These are phyloP conservation scores for Ceratocystis alfenasii DNA, from an alignment of 2,329 filamentous ascomycete genomes.

Conservation along the genomic window DNA sequence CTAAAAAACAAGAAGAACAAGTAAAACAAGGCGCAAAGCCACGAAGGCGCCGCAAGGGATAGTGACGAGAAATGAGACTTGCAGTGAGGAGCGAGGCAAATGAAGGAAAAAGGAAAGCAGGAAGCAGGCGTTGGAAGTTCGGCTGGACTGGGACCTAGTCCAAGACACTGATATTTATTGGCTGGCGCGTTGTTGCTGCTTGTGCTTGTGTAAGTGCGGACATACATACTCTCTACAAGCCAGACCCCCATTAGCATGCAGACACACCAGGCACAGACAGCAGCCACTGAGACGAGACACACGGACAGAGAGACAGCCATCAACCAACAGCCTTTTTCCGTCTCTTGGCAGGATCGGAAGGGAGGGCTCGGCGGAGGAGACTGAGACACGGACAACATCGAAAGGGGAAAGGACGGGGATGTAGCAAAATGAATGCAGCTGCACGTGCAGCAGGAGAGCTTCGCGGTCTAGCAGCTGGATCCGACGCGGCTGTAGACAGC, in stretches of 20 bases:
- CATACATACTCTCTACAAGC: too few relatives aligned
- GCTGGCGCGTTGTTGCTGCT: too few relatives aligned
- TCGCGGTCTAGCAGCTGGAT: too few relatives aligned
- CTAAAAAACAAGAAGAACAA: not conserved
- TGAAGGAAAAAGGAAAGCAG: not conserved
- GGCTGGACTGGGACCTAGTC: not conserved
- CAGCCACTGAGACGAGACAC: too few relatives aligned
- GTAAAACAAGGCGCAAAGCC: constrained; percentile 5
- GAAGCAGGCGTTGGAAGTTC: not conserved
- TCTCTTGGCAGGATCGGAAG: constrained; percentile 10
- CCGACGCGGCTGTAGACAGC: too few relatives aligned
- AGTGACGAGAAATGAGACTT: constrained; percentile 5
- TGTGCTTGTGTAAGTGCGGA: too few relatives aligned
- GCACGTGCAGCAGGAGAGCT: too few relatives aligned
- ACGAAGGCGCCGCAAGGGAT: not conserved
- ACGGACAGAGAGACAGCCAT: not conserved
- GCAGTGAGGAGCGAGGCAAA: not conserved
- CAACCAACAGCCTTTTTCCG: not conserved
- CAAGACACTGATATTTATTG: not conserved
- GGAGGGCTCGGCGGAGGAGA: constrained; percentile 1
- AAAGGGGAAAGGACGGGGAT: not conserved
- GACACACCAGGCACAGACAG: too few relatives aligned
- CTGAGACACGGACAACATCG: constrained; percentile 1
- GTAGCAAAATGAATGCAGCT: not conserved
- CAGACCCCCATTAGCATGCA: too few relatives aligned